phyloP scores from a whole-genome alignment of 2,329 filamentous ascomycete species.

The Curvularia lunata region DNA sequence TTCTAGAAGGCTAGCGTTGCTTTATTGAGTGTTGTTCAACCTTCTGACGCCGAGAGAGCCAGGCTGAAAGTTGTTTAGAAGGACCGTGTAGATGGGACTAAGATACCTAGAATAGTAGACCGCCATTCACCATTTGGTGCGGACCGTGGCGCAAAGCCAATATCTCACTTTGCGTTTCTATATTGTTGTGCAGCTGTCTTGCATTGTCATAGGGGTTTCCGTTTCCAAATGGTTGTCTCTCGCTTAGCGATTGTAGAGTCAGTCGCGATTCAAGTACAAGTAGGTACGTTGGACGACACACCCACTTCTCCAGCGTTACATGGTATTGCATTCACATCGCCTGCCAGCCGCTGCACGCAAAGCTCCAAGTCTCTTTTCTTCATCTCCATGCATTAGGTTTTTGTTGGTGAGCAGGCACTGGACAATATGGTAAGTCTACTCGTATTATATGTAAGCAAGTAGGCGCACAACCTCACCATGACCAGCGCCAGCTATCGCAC shows the following conservation, averaged over 20 bases:
- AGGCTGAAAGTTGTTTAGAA: not conserved
- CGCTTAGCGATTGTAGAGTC: not conserved
- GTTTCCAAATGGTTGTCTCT: not conserved
- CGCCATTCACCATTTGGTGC: not conserved
- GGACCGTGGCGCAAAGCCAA: not conserved
- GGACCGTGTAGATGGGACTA: not conserved
- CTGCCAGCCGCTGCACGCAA: not conserved
- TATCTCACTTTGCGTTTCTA: not conserved
- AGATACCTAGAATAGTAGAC: not conserved
- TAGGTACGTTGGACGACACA: not conserved
- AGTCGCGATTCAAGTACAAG: constrained; percentile 7
- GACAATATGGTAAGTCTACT: constrained; percentile 13
- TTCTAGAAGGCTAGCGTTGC: constrained; percentile 1
- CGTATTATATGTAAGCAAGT: not conserved
- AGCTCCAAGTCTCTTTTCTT: constrained; percentile 15
- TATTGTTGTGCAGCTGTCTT: constrained; percentile 7
- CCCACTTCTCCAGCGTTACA: not conserved
- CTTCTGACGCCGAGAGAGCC: constrained; percentile 4
- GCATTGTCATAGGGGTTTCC: constrained; percentile 6
- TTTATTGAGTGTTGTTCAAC: constrained; percentile 1
- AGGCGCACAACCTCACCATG: not conserved
- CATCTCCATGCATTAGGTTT: constrained; percentile 21
- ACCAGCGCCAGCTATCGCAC: constrained; percentile 6
- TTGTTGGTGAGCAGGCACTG: constrained; percentile 9
- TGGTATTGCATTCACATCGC: not conserved